These are phyloP conservation scores for Perilla frutescens DNA, from an alignment of 257 asterid species.

Conservation along the genomic window DNA sequence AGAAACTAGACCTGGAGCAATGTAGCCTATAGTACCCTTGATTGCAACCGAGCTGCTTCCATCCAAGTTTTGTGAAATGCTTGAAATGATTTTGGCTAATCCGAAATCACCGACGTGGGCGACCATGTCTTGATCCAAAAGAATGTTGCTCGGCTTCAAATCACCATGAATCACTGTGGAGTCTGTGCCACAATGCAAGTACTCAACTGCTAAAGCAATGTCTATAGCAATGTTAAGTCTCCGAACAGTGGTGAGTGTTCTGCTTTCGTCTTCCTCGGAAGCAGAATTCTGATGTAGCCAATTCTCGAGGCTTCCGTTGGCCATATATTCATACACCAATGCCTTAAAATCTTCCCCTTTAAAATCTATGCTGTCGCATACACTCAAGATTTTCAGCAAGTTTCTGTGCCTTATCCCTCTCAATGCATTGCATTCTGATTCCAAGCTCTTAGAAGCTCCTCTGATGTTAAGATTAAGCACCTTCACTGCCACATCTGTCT, in stretches of 20 bases:
- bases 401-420: constrained; percentile 36
- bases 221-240: constrained; percentile 33
- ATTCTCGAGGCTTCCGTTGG: constrained; percentile 36
- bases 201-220: constrained; percentile 24
- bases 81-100: constrained; percentile 38
- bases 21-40: constrained; percentile 24
- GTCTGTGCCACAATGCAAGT: constrained; percentile 25
- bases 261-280: not conserved
- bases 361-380: constrained; percentile 38
- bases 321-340: constrained; percentile 25
- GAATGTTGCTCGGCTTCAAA: constrained; percentile 1
- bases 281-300: constrained; percentile 38
- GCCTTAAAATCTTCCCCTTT: constrained; percentile 40
- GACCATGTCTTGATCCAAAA: constrained; percentile 3
- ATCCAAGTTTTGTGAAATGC: not conserved
- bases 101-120: constrained; percentile 7
- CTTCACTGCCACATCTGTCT: not conserved
- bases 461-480: constrained; percentile 30
- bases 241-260: constrained; percentile 1
- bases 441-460: constrained; percentile 41
- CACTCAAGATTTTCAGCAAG: constrained; percentile 35
- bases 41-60: constrained; percentile 30
- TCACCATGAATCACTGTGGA: constrained; percentile 35
- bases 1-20: constrained; percentile 31
- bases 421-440: constrained; percentile 38